Evolutionary conservation across 306 rosid genomes (phyloP).

Genomic region (Castanospermum australe): DNA sequence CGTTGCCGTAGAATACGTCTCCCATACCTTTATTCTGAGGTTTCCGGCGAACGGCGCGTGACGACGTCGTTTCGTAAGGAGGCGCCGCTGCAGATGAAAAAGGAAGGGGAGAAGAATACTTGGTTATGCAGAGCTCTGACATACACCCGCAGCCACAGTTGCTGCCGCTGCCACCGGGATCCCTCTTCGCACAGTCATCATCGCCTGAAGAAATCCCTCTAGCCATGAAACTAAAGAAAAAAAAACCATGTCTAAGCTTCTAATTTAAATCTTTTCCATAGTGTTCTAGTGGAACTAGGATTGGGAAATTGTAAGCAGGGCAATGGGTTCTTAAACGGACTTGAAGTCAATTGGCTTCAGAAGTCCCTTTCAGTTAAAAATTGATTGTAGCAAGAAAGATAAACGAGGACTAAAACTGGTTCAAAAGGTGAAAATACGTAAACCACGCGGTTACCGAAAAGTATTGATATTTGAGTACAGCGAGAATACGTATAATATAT

Average conservation of each 20-base stretch:
- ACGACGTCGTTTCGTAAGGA: background rate
- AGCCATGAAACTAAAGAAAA: background rate
- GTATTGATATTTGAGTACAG: too few species aligned
- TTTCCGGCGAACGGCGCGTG: background rate
- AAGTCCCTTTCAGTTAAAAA: too few species aligned
- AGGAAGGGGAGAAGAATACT: background rate
- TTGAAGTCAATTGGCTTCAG: too few species aligned
- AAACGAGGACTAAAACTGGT: too few species aligned
- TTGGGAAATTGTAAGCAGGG: too few species aligned
- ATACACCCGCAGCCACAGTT: background rate
- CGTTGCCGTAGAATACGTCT: constrained; percentile 34
- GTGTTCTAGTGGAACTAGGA: too few species aligned
- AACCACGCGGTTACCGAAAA: too few species aligned
- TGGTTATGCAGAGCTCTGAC: background rate
- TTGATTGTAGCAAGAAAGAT: too few species aligned
- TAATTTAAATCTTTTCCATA: background rate
- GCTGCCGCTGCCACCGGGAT: too few species aligned
- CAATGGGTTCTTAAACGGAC: too few species aligned
- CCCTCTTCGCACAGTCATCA: constrained; percentile 3
- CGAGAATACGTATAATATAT: too few species aligned
- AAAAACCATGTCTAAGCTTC: background rate
- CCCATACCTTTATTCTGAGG: background rate
- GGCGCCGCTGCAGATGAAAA: background rate
- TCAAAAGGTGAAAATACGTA: too few species aligned
- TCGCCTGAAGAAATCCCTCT: background rate